These are phyloP conservation scores for Vigna angularis DNA, from an alignment of 306 rosid genomes.

Conservation along the genomic window DNA sequence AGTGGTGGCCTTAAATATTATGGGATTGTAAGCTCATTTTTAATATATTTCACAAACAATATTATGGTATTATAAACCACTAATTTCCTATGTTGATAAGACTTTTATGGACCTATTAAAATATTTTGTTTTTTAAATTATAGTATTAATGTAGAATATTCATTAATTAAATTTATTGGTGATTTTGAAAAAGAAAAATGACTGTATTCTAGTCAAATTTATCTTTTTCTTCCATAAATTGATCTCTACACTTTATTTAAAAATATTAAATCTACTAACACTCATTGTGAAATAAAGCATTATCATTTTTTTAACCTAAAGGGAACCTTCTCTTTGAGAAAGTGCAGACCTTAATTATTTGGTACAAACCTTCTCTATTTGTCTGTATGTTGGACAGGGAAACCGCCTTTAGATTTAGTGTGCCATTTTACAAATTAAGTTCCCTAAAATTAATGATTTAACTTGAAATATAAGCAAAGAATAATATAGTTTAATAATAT, in stretches of 20 bases:
- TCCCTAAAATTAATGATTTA: constrained; percentile 41
- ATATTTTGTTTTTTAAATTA: not conserved
- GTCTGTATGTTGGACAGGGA: not conserved
- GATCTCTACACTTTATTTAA: no score
- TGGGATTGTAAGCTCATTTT: no score
- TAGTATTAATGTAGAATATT: no score
- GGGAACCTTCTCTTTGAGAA: constrained; percentile 36
- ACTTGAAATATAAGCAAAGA: constrained; percentile 52
- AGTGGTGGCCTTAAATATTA: no score
- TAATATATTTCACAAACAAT: no score
- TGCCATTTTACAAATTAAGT: constrained; percentile 12
- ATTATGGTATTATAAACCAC: no score
- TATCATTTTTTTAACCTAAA: not conserved
- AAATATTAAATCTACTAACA: no score
- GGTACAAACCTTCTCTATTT: not conserved
- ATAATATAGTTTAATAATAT: constrained; percentile 24
- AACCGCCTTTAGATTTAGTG: not conserved
- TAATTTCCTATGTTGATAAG: not conserved
- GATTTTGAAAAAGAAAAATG: no score
- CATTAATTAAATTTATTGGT: no score
- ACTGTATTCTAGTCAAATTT: no score
- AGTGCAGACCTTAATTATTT: not conserved
- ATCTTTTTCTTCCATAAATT: no score
- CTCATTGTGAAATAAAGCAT: not conserved
- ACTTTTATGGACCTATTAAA: not conserved